Base-by-base conservation (phyloP, 768 basidiomycete genomes). In the Amanita muscaria region DNA sequence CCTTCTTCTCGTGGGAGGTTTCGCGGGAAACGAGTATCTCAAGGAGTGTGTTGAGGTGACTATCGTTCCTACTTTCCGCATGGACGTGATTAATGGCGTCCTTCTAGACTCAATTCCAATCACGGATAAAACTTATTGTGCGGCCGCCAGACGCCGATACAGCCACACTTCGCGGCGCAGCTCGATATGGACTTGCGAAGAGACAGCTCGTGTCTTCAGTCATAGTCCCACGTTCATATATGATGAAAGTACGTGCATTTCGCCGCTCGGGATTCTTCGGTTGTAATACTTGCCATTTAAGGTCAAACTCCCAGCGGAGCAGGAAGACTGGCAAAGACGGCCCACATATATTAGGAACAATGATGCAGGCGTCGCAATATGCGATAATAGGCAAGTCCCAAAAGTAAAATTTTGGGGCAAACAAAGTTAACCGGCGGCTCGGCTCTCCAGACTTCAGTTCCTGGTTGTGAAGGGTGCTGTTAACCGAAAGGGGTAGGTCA, bases 231-330 rank as follows among this genome's bases (percentile, higher is more conserved):
- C 74, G 81, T 42, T 81, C 86, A 19, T 93, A 92, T 58, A 74
- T 90, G 49, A 88, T 91, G 83, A 87, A 86, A 70, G 85, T 80
- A 53, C 47, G 68, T 53, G n/a, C 31, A 6, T 21, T 31, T 34
- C 41, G 33, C 23, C 48, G 16, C 4, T 36, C 35, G 18, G 30
- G 35, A 19, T 8, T 41, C n/a, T 25, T 35, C 30, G 35, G 46
- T 30, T 9, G 6, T 23, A 24, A 30, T 29, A 6, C 25, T 23
- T 35, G 10, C 53, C 40, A 48, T 33, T 19, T 43, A 47, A 88
- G 83, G 88, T 90, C 49, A 91, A 91, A 61, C 72, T 93, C 21
- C 89, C 88, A 33, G 88, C 88, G 24, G 90, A 91, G 40, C 73
- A 72, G 48, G 87, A 91, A 55, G 89, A 93, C 61, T 82, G 78